These are phyloP conservation scores for Candida ulmi DNA, from an alignment of 805 yeast species.

Conservation along the genomic window DNA sequence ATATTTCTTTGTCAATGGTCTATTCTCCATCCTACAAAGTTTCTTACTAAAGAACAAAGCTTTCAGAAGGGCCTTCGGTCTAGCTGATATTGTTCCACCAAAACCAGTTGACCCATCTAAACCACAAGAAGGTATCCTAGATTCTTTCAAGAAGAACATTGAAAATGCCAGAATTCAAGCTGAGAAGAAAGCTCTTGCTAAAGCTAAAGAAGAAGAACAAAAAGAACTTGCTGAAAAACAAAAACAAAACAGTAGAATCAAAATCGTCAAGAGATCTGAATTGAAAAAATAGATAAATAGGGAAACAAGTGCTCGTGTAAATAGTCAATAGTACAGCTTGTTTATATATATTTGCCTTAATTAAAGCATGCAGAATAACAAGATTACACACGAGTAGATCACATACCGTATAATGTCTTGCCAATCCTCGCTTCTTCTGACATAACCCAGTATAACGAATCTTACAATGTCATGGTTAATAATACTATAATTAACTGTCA, in stretches of 20 bases:
- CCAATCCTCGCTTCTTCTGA: no score
- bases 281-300: conserved; percentile 6
- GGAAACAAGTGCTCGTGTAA: neutral
- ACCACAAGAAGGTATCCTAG: conserved; percentile 31
- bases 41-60: conserved; percentile 50
- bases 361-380: no score
- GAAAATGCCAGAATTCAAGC: conserved; percentile 34
- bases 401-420: no score
- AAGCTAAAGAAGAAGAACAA: conserved; percentile 28
- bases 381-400: no score
- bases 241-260: conserved; percentile 22
- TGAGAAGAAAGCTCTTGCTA: conserved; percentile 30
- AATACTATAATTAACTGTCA: no score
- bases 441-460: no score
- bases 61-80: conserved; percentile 51
- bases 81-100: conserved; percentile 59
- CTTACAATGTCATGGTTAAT: no score
- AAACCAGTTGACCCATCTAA: conserved; percentile 29
- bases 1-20: conserved; percentile 79
- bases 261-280: conserved; percentile 19
- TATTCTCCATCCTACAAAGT: conserved; percentile 70
- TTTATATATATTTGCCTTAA: no score
- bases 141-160: conserved; percentile 34
- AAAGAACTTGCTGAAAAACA: conserved; percentile 27
- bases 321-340: neutral